These are phyloP conservation scores for Cruciata laevipes DNA, from an alignment of 257 asterid species.

Conservation along the genomic window DNA sequence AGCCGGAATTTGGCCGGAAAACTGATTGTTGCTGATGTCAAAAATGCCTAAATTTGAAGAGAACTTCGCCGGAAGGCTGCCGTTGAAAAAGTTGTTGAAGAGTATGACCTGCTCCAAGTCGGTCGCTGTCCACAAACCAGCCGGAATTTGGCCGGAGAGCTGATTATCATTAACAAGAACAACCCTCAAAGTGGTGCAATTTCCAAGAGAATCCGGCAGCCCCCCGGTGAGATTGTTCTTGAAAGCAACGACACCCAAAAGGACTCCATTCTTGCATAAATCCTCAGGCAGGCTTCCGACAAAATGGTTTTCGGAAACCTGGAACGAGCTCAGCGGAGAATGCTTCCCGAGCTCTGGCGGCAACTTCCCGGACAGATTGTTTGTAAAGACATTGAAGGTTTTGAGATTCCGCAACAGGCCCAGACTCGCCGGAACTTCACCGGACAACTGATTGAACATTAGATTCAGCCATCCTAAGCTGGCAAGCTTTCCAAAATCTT, in stretches of 20 bases:
- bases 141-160: conserved; percentile 58
- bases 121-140: conserved; percentile 47
- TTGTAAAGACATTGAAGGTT: conserved; percentile 33
- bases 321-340: conserved; percentile 39
- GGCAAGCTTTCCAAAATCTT: conserved; percentile 55
- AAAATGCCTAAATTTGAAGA: conserved; percentile 29
- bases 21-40: conserved; percentile 51
- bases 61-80: conserved; percentile 31
- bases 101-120: conserved; percentile 29
- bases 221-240: conserved; percentile 52
- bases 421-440: conserved; percentile 54
- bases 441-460: conserved; percentile 53
- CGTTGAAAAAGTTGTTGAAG: conserved; percentile 49
- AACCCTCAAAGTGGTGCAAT: conserved; percentile 37
- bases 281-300: conserved; percentile 46
- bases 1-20: conserved; percentile 60
- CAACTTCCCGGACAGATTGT: conserved; percentile 59
- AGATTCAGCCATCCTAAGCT: conserved; percentile 48
- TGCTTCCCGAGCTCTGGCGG: conserved; percentile 70
- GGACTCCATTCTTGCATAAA: conserved; percentile 45
- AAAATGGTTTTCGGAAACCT: conserved; percentile 51
- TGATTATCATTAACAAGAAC: conserved; percentile 33
- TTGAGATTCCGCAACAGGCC: conserved; percentile 43
- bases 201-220: conserved; percentile 53
- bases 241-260: conserved; percentile 40